Base-by-base conservation (phyloP, 1,139 yeast species). In the Geotrichum europaeum region DNA sequence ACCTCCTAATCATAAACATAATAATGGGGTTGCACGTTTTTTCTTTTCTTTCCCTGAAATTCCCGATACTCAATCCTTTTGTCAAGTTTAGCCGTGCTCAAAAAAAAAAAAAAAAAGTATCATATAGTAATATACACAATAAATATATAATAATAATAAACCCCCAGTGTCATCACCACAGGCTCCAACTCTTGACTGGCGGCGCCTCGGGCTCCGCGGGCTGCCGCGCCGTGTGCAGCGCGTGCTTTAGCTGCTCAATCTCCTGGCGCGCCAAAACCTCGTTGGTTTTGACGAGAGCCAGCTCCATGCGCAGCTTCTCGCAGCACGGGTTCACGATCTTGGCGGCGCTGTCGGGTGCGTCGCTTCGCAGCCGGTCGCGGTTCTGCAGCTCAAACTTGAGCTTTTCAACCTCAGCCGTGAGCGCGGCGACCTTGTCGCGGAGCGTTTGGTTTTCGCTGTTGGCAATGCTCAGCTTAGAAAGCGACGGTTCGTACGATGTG, bases 251-350 rank as follows among this genome's bases (percentile, higher is more conserved):
- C 53, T 68, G 70, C 51, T 73, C 75, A 55, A 70, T 62, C 56
- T 71, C 72, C 56, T 70, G 73, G 34, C 71, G 66, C 6, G 74
- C 73, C 61, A 68, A 61, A 2, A 71, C 73, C 55, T 72, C 75
- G 49, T 66, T 67, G 2, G 73, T 66, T 60, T 67, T 69, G 51
- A 68, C 68, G 13, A 67, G 58, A 2, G 73, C 75, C 50, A 72
- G 66, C 52, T 73, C 74, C 67, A 71, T 65, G 55, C 69, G 64
- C 28, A 71, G 64, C 30, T 68, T 62, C 47, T 73, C 75, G 60
- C 75, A 72, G 20, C 66, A 59, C 9, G 61, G 60, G 59, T 53
- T 58, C 45, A 20, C 65, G 50, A 43, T 57, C 55, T 53, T 61
- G 51, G 51, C 51, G 7, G 53, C 50, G 15, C 62, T 60, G 10